A percentile compares a stretch with the other conserved stretches of the same genome.
Conservation (phyloP, 345 rosid species). For the Raphanus raphanistrum region DNA sequence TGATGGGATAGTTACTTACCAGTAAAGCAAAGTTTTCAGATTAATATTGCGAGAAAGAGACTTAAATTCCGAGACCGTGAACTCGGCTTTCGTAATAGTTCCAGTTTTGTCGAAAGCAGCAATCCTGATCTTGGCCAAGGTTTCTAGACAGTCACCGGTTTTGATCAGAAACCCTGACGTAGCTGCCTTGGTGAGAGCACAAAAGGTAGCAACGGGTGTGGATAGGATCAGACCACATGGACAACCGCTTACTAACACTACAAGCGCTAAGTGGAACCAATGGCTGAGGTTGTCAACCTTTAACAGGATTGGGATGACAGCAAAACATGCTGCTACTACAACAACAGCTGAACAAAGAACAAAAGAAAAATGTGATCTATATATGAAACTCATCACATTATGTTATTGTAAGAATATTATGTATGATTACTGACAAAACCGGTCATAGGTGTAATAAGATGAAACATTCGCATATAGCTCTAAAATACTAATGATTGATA, state of each 20-base stretch:
- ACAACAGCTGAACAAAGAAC: constrained; percentile 49
- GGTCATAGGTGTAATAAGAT: background rate
- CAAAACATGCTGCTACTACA: constrained; percentile 52
- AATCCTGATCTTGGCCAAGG: constrained; percentile 60
- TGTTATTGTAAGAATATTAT: background rate
- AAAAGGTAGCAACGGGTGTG: constrained; percentile 86
- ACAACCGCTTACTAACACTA: constrained; percentile 82
- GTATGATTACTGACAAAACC: background rate
- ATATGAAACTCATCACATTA: background rate
- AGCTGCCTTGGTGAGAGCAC: constrained; percentile 87
- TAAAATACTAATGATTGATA: background rate
- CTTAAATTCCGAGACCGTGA: constrained; percentile 55
- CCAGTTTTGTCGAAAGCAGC: constrained; percentile 90
- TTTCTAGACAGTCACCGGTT: constrained; percentile 75
- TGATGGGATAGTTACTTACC: constrained; percentile 44
- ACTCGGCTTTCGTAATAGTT: constrained; percentile 84
- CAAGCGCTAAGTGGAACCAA: constrained; percentile 78
- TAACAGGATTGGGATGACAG: constrained; percentile 51
- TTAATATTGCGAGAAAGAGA: constrained; percentile 44
- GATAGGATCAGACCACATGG: constrained; percentile 89
- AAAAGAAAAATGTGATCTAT: background rate
- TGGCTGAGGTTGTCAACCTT: constrained; percentile 42
- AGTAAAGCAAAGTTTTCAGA: constrained; percentile 50
- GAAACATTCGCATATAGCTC: background rate
- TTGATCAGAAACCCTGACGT: constrained; percentile 73